Percentiles rank a stretch among this genome's conserved stretches.
phyloP scores from a whole-genome alignment of 202 grass and related monocot species.

The Zizania palustris region DNA sequence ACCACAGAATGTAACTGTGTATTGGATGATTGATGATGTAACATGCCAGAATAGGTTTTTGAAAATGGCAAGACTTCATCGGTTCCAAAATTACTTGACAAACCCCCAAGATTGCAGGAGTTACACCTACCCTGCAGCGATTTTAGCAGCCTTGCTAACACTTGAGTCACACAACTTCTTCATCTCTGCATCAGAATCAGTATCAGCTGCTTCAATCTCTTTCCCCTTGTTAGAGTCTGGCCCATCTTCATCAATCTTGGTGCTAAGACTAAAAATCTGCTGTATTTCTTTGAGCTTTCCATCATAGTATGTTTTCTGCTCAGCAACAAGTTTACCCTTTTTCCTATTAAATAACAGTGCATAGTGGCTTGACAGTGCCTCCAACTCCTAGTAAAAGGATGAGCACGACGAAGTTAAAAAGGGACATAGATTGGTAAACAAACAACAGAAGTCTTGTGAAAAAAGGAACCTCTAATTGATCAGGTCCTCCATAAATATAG shows the following conservation, averaged over 20 bases:
- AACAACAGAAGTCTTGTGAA: slow-evolving; percentile 10
- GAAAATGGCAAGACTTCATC: no score
- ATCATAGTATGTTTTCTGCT: slow-evolving; percentile 83
- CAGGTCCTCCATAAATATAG: slow-evolving; percentile 98
- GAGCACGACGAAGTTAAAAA: slow-evolving; percentile 8
- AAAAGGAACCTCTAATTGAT: slow-evolving; percentile 82
- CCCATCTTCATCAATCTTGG: slow-evolving; percentile 73
- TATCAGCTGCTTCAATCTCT: slow-evolving; percentile 68
- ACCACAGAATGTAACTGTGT: neutral
- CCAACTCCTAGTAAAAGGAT: slow-evolving; percentile 73
- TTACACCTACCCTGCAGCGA: slow-evolving; percentile 82
- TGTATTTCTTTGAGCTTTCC: slow-evolving; percentile 85
- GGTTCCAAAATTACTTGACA: no score
- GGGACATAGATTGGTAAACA: slow-evolving; percentile 16
- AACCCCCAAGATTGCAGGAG: neutral
- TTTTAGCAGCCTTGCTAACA: slow-evolving; percentile 95
- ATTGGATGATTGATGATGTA: slow-evolving; percentile 10
- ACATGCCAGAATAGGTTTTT: neutral
- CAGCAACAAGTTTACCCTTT: slow-evolving; percentile 77
- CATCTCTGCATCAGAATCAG: slow-evolving; percentile 78
- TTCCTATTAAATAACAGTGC: slow-evolving; percentile 90
- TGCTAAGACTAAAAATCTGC: slow-evolving; percentile 73
- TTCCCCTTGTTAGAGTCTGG: slow-evolving; percentile 84
- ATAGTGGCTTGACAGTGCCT: slow-evolving; percentile 95
- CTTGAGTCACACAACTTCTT: slow-evolving; percentile 83